Conservation (phyloP, 1,284 basidiomycete genomes). For the Sphagnurus paluster region DNA sequence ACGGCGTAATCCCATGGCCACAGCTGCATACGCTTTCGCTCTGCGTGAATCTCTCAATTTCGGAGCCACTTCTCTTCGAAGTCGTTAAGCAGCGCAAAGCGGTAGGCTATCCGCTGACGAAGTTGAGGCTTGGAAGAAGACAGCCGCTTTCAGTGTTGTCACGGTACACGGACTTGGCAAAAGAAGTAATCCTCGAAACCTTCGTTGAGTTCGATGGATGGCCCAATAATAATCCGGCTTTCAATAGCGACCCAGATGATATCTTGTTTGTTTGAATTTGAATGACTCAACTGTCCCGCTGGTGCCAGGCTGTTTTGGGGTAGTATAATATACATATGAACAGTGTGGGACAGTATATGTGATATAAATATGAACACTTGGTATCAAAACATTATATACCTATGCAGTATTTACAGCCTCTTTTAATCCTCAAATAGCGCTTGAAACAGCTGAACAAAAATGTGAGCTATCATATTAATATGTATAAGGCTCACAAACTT, state of each 20-base stretch:
- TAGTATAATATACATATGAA: too few species aligned
- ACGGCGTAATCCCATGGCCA: slow-evolving; percentile 33
- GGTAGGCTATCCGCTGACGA: slow-evolving; percentile 24
- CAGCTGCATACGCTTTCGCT: slow-evolving; percentile 31
- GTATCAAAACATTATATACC: too few species aligned
- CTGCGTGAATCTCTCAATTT: slow-evolving; percentile 23
- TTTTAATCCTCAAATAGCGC: slow-evolving; percentile 74
- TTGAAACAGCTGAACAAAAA: slow-evolving; percentile 46
- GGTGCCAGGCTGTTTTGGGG: too few species aligned
- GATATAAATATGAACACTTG: too few species aligned
- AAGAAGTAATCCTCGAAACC: slow-evolving; percentile 22
- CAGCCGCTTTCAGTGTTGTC: slow-evolving; percentile 13
- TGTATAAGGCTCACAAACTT: neutral
- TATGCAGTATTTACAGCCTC: too few species aligned
- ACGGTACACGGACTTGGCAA: slow-evolving; percentile 11
- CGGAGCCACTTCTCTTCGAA: slow-evolving; percentile 21
- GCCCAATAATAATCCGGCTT: slow-evolving; percentile 23
- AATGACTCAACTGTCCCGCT: neutral
- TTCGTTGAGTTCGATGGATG: slow-evolving; percentile 26
- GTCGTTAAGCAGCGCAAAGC: slow-evolving; percentile 24
- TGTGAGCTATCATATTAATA: neutral
- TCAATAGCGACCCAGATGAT: slow-evolving; percentile 29
- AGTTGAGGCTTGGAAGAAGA: slow-evolving; percentile 25
- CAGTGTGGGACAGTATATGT: too few species aligned
- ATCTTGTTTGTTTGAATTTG: slow-evolving; percentile 22